Base-by-base conservation (phyloP, 352 stramenopile species). In the Pythium vanterpoolii region DNA sequence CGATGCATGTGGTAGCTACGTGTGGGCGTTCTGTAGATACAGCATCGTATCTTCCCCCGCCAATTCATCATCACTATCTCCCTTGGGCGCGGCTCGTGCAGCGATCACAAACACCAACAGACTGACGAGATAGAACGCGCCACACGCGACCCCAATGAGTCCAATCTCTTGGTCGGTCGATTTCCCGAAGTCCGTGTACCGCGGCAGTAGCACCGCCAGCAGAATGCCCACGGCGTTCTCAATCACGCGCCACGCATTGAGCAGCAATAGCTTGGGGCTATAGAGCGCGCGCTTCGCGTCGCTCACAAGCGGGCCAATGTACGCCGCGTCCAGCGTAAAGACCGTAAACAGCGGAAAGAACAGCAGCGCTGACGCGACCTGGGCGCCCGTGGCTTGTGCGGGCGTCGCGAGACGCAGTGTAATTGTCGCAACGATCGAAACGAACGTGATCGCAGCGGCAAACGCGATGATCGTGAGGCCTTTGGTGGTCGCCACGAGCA, bases 281-380 rank as follows among this genome's bases (percentile, higher is more conserved):
- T 60, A 57, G 16, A 90, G 60, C n/a, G 62, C 75, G 34, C 62
- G 43, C 30, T 73, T 27, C 13, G 73, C 56, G 9, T 69, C 72
- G 28, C 77, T 71, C 4, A 59, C 70, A 4, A 45, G 62, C 1
- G 66, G 65, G 38, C 63, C 73, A 13, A 90, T 19, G 36, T 75
- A 60, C 28, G 80, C 79, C 6, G 66, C 76, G 46, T 90, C 71
- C 36, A 90, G 42, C 19, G 76, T 56, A 28, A 90, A 90, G 42
- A 90, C 53, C 31, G 74, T 79, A 61, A 80, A 90, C 44, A 90
- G 76, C 18, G 80, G 76, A 55, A 90, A 88, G 60, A 85, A 83
- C 10, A 88, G 42, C 19, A 87, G 18, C 7, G 77, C 75, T 3
- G 68, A 69, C 49, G 70, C 68, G 18, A 87, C 46, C 46, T 88